Conservation (phyloP, 768 basidiomycete species). For the Lentinula sp. region DNA sequence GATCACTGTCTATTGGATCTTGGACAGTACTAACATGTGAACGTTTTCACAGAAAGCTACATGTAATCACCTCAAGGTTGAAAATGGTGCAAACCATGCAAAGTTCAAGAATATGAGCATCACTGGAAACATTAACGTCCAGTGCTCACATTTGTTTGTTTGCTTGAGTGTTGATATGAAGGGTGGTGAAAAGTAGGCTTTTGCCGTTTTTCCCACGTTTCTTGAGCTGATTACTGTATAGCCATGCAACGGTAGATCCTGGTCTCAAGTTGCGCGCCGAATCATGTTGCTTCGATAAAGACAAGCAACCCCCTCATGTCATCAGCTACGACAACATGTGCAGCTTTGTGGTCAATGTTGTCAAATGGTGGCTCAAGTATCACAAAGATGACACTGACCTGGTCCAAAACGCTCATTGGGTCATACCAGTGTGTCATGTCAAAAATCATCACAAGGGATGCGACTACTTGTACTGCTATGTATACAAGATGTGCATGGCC, state of each 20-base stretch:
- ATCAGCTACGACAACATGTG: background rate
- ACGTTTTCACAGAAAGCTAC: conserved; percentile 12
- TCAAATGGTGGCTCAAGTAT: background rate
- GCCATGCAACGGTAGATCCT: background rate
- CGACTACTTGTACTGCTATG: background rate
- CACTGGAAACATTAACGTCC: conserved; percentile 14
- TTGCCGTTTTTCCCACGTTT: background rate
- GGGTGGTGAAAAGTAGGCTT: background rate
- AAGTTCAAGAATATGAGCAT: conserved; percentile 16
- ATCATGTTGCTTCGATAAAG: background rate
- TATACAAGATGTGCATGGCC: background rate
- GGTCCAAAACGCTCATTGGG: background rate
- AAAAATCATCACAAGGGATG: background rate
- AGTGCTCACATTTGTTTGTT: conserved; percentile 15
- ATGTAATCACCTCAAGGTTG: conserved; percentile 16
- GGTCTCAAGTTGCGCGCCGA: background rate
- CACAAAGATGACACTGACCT: background rate
- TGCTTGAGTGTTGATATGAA: conserved; percentile 2
- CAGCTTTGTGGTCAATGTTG: background rate
- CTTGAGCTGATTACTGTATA: background rate
- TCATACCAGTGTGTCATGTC: background rate
- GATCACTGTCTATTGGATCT: background rate
- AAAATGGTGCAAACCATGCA: conserved; percentile 17
- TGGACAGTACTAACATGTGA: too few relatives aligned
- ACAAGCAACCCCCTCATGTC: background rate